Evolutionary conservation across 2,329 filamentous ascomycete genomes (phyloP), one percentile per base, ranked within the genome.

Genomic region (Exophiala mesophila): DNA sequence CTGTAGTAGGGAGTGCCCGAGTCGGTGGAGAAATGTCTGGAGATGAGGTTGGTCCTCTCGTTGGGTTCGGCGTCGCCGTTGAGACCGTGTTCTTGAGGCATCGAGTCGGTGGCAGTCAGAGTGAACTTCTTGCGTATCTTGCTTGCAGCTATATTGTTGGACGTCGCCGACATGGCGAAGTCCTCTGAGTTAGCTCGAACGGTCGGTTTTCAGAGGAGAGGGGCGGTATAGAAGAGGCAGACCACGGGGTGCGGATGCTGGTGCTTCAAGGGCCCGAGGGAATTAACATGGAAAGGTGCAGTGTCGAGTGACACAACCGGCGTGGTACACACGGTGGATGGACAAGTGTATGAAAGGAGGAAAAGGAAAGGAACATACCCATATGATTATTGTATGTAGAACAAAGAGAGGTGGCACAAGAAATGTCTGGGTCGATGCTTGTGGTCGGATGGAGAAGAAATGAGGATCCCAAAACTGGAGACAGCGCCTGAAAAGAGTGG

Each of bases 1-100:
- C 66, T 63, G 38, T 62, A 57, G 32, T 60, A 63, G 20, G 60
- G 59, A 20, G 51, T 55, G 15, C 51, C 53, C 7, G 49, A 50
- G 39, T 47, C 44, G 23, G 47, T 52, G 23, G 35, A 50, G 23
- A 45, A 39, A 10, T 47, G 49, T 26, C 45, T 41, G 15, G 38
- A 49, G 15, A 68, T 58, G 21, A 68, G 51, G 9, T 57, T 47
- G 4, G 62, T 59, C n/a, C 52, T 60, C 53, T 69, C 66, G 44
- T 53, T 55, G 10, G 61, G 51, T 39, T 60, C 54, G 1, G 53
- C 36, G 10, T 54, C 55, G 44, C 60, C 61, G 53, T 64, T 66
- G 44, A 52, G 53, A 19, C 57, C 59, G 36, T 32, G 37, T 8
- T 50, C 38, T 33, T 41, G 24, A 40, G 47, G 41, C 47, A 50